Evolutionary conservation across 805 yeast species (phyloP).

Genomic region (Maudiozyma pseudohumilis): DNA sequence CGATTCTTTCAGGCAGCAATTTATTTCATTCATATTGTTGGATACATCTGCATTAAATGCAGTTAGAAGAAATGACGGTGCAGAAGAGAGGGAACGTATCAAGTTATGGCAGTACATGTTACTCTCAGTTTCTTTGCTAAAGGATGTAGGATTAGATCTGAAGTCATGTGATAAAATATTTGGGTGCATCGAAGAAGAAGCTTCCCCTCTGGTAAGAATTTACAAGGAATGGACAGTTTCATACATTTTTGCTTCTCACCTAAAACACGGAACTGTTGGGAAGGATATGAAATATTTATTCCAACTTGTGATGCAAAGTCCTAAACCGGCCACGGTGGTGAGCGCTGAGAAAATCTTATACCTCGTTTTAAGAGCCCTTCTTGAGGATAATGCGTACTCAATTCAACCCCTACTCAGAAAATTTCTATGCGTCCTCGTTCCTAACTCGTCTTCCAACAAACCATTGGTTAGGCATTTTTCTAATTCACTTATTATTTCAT

Average conservation of each 20-base stretch:
- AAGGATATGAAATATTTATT: constrained; percentile 20
- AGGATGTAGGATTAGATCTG: constrained; percentile 9
- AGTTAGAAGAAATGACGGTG: constrained; percentile 49
- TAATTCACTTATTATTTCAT: constrained; percentile 57
- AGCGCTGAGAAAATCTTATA: constrained; percentile 57
- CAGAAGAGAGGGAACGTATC: constrained; percentile 58
- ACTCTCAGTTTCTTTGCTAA: constrained; percentile 32
- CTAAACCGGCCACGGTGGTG: constrained; percentile 37
- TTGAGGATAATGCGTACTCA: constrained; percentile 19
- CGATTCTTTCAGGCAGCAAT: constrained; percentile 13
- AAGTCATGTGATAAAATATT: constrained; percentile 1
- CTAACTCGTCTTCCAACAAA: constrained; percentile 73
- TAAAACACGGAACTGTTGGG: constrained; percentile 8
- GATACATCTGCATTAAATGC: constrained; percentile 41
- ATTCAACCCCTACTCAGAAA: constrained; percentile 27
- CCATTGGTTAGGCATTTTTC: constrained; percentile 80
- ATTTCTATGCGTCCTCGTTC: constrained; percentile 44
- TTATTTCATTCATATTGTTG: constrained; percentile 17
- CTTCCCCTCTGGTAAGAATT: constrained; percentile 66
- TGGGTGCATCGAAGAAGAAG: constrained; percentile 34
- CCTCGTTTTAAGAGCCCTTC: constrained; percentile 40
- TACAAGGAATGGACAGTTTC: constrained; percentile 51
- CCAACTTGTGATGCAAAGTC: constrained; percentile 26
- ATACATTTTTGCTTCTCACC: constrained; percentile 7
- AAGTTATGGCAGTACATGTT: constrained; percentile 46